Conservation (phyloP, 2,329 filamentous ascomycete species). For the Fusarium sp. region DNA sequence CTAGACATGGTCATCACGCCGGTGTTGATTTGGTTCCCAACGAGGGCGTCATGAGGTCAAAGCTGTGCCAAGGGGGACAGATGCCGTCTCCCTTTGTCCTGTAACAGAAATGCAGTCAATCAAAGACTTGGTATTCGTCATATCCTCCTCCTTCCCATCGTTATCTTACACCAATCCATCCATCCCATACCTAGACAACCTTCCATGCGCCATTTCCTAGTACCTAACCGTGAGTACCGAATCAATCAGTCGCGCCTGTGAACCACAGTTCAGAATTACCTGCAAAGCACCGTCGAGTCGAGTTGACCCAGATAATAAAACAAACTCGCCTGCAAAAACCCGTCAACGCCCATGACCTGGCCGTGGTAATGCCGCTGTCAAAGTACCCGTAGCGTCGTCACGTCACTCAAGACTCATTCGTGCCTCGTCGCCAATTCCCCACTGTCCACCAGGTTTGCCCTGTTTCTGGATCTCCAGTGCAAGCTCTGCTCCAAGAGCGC, state of each 20-base stretch:
- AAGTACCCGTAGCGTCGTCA: conserved; percentile 13
- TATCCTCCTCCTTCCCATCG: not conserved
- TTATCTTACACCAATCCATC: conserved; percentile 17
- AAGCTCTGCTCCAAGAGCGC: conserved; percentile 55
- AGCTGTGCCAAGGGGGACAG: not conserved
- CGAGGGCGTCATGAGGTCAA: not conserved
- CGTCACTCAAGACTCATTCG: conserved; percentile 78
- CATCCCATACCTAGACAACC: not conserved
- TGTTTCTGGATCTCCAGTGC: conserved; percentile 65
- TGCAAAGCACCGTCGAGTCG: not conserved
- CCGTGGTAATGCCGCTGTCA: conserved; percentile 15
- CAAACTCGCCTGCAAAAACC: conserved; percentile 9
- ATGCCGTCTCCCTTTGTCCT: conserved; percentile 21
- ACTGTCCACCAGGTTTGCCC: conserved; percentile 67
- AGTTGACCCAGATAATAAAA: not conserved
- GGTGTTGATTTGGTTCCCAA: not conserved
- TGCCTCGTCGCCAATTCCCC: conserved; percentile 86
- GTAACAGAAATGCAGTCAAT: not conserved
- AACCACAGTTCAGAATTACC: not conserved
- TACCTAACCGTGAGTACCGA: conserved; percentile 1
- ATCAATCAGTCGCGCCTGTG: not conserved
- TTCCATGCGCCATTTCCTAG: conserved; percentile 18
- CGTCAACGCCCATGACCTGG: conserved; percentile 51
- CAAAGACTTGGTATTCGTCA: conserved; percentile 24
- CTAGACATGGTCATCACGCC: conserved; percentile 4